Conservation (phyloP, 2,329 filamentous ascomycete species). For the Bipolaris victoriae region DNA sequence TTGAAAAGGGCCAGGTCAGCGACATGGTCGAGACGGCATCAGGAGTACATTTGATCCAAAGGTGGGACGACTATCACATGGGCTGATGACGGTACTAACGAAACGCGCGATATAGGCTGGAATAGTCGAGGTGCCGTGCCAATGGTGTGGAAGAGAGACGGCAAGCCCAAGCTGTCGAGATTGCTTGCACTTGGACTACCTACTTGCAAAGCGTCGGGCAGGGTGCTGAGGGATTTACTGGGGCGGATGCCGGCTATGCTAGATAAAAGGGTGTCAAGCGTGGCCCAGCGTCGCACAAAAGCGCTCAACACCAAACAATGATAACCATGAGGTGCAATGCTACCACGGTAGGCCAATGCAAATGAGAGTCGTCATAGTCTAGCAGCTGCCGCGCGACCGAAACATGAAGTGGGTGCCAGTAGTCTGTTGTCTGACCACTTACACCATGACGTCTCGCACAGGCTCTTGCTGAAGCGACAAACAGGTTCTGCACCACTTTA, state of each 20-base stretch:
- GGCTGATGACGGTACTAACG: conserved; percentile 18
- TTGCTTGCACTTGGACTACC: background rate
- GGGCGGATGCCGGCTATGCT: conserved; percentile 15
- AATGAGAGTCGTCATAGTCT: conserved; percentile 11
- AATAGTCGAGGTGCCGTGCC: conserved; percentile 17
- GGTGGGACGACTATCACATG: conserved; percentile 55
- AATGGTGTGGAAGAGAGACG: background rate
- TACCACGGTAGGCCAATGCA: conserved; percentile 15
- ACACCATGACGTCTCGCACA: conserved; percentile 4
- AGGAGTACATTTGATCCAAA: conserved; percentile 93
- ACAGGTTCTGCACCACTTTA: conserved; percentile 3
- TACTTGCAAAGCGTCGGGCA: conserved; percentile 10
- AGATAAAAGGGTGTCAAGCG: conserved; percentile 7
- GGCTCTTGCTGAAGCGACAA: conserved; percentile 1
- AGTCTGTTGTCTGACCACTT: conserved; percentile 12
- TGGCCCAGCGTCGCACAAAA: conserved; percentile 18
- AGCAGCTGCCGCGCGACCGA: conserved; percentile 25
- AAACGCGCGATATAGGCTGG: conserved; percentile 25
- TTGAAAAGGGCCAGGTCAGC: conserved; percentile 87
- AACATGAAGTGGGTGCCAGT: conserved; percentile 20
- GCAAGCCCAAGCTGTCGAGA: background rate
- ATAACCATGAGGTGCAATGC: conserved; percentile 14
- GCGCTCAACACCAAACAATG: conserved; percentile 18
- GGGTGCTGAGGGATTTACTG: conserved; percentile 14
- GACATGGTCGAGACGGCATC: conserved; percentile 89